Evolutionary conservation across 495 filamentous ascomycete species (phyloP).

Genomic region (Penicillium samsonianum): DNA sequence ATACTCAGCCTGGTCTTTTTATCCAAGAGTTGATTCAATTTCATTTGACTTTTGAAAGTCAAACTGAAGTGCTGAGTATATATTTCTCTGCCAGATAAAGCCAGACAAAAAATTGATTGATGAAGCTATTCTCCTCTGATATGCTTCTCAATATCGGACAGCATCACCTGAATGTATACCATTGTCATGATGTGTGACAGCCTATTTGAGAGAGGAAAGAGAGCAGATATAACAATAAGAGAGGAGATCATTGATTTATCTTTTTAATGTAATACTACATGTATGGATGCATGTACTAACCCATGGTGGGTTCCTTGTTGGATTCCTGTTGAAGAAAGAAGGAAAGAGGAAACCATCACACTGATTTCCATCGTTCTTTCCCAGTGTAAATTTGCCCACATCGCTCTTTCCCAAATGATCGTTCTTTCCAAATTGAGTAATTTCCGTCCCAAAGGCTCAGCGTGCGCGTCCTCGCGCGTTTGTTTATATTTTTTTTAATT

Average conservation of each 20-base stretch:
- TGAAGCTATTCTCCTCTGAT: neutral
- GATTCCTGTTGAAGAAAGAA: too few relatives aligned
- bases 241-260: too few relatives aligned
- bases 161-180: neutral
- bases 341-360: neutral
- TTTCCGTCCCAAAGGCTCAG: neutral
- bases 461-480: neutral
- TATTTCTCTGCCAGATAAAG: neutral
- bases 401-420: too few relatives aligned
- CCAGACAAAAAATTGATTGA: neutral
- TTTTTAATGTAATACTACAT: too few relatives aligned
- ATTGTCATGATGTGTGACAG: neutral
- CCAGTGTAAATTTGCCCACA: too few relatives aligned
- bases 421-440: too few relatives aligned
- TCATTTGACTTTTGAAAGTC: neutral
- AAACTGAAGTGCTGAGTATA: neutral
- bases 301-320: too few relatives aligned
- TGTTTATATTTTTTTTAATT: neutral
- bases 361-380: too few relatives aligned
- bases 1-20: neutral
- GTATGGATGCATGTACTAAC: too few relatives aligned
- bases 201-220: too few relatives aligned
- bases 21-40: neutral
- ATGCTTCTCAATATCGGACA: neutral
- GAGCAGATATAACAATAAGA: too few relatives aligned